Evolutionary conservation across 2,329 filamentous ascomycete species (phyloP).

Genomic region (Alternaria arborescens): DNA sequence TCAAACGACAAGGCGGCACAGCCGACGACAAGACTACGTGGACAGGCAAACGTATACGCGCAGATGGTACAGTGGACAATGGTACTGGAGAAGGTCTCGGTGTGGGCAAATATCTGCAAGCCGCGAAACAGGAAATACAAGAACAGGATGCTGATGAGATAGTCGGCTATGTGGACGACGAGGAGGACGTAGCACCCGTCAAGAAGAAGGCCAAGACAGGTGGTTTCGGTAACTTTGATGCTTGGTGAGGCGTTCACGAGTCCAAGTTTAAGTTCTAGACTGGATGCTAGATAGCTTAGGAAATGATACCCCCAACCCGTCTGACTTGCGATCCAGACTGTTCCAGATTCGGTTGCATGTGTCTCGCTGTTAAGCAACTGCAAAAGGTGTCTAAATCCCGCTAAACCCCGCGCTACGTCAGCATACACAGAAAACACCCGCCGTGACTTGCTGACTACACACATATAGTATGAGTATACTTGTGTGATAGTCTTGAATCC

Average conservation of each 20-base stretch:
- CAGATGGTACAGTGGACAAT: slow-evolving; percentile 66
- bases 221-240: slow-evolving; percentile 95
- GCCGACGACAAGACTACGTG: slow-evolving; percentile 93
- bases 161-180: slow-evolving; percentile 69
- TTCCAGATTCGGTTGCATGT: neutral
- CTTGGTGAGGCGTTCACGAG: slow-evolving; percentile 66
- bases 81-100: slow-evolving; percentile 62
- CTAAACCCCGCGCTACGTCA: neutral
- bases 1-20: slow-evolving; percentile 71
- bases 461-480: neutral
- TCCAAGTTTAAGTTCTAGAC: neutral
- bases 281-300: neutral
- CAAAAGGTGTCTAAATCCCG: neutral
- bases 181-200: slow-evolving; percentile 68
- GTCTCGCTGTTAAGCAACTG: neutral
- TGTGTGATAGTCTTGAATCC: neutral
- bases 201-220: slow-evolving; percentile 80
- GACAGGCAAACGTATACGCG: slow-evolving; percentile 90
- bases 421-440: neutral
- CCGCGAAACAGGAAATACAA: slow-evolving; percentile 54
- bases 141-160: slow-evolving; percentile 64
- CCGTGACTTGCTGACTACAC: neutral
- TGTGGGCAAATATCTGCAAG: slow-evolving; percentile 85
- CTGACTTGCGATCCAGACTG: neutral
- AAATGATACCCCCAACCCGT: neutral